Evolutionary conservation across 1,139 yeast genomes (phyloP).

Genomic region (Geotrichum reessii): DNA sequence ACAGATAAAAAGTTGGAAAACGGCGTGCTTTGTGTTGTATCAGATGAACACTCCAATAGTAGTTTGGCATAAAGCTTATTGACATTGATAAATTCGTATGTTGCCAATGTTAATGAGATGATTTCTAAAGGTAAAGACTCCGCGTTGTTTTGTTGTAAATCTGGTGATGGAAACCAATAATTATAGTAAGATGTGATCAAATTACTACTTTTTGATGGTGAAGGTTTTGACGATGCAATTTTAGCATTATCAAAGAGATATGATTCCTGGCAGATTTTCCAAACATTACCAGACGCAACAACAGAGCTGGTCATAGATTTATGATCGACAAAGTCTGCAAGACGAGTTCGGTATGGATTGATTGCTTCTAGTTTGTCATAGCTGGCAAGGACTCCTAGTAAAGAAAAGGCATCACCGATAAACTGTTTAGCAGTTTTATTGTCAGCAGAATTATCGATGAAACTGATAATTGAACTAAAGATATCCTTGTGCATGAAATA

Average conservation of each 20-base stretch:
- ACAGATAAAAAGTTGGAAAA: slow-evolving; percentile 32
- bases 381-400: slow-evolving; percentile 37
- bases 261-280: slow-evolving; percentile 27
- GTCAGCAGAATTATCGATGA: slow-evolving; percentile 30
- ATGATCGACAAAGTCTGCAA: slow-evolving; percentile 40
- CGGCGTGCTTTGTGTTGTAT: slow-evolving; percentile 21
- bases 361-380: slow-evolving; percentile 36
- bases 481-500: slow-evolving; percentile 37
- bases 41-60: slow-evolving; percentile 26
- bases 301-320: slow-evolving; percentile 34
- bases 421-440: slow-evolving; percentile 18
- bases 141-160: neutral
- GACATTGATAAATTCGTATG: slow-evolving; percentile 36
- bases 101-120: slow-evolving; percentile 31
- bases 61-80: slow-evolving; percentile 35
- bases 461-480: slow-evolving; percentile 35
- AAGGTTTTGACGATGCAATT: neutral
- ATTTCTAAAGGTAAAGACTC: slow-evolving; percentile 27
- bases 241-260: slow-evolving; percentile 12
- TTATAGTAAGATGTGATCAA: neutral
- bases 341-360: slow-evolving; percentile 36
- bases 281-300: slow-evolving; percentile 29
- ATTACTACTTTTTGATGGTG: neutral
- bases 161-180: slow-evolving; percentile 3
- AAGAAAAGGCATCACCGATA: slow-evolving; percentile 35